These are phyloP conservation scores for Aspergillus udagawae DNA, from an alignment of 2,329 filamentous ascomycete genomes.

Conservation along the genomic window DNA sequence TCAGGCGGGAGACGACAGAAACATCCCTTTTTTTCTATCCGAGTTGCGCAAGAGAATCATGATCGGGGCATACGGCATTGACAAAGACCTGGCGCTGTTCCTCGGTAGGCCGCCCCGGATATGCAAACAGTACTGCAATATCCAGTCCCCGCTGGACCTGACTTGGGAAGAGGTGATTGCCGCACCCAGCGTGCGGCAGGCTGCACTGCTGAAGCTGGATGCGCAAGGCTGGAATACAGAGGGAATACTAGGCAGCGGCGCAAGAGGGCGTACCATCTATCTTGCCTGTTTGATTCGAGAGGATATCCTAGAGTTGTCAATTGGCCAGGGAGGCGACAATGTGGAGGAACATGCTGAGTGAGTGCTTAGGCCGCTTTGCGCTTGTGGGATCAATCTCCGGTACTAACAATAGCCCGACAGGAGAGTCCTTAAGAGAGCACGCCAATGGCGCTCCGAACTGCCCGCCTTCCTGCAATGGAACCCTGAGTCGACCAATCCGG, in stretches of 20 bases:
- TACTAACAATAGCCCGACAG: not conserved
- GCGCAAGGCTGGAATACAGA: conserved; percentile 21
- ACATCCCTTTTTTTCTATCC: conserved; percentile 31
- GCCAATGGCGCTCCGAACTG: not conserved
- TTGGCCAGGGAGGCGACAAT: not conserved
- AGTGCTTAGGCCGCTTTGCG: not conserved
- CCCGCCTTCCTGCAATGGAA: conserved; percentile 8
- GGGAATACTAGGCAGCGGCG: conserved; percentile 8
- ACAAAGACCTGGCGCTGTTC: conserved; percentile 45
- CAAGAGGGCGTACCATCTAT: conserved; percentile 5
- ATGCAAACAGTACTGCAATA: conserved; percentile 33
- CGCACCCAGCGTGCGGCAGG: conserved; percentile 8
- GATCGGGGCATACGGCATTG: conserved; percentile 38
- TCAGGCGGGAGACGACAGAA: conserved; percentile 20
- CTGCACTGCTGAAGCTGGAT: conserved; percentile 10
- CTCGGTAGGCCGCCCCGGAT: conserved; percentile 46
- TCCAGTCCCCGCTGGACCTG: conserved; percentile 18
- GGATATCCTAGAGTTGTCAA: conserved; percentile 18
- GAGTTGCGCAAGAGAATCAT: conserved; percentile 37
- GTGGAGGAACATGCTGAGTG: conserved; percentile 4
- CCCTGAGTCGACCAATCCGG: not conserved
- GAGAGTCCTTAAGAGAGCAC: not conserved
- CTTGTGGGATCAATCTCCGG: not conserved
- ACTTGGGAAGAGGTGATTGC: conserved; percentile 14
- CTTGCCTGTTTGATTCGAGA: conserved; percentile 15